Percentiles rank a stretch among this genome's conserved stretches.
phyloP scores from a whole-genome alignment of 306 rosid species.

The Parietaria judaica region DNA sequence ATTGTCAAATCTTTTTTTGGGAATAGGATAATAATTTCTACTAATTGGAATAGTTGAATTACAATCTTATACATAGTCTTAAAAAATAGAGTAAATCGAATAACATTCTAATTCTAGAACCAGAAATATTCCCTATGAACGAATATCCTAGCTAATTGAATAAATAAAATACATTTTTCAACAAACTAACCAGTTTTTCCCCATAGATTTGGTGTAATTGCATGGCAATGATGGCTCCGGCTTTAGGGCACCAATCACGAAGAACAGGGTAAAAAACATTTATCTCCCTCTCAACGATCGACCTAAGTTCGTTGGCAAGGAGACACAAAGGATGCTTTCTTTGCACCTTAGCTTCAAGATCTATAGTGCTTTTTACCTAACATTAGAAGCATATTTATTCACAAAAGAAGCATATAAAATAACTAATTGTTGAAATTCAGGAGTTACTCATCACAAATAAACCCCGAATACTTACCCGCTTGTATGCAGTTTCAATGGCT shows the following conservation, averaged over 20 bases:
- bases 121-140: no score
- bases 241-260: conserved; percentile 34
- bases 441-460: background rate
- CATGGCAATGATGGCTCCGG: conserved; percentile 32
- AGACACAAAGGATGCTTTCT: conserved; percentile 39
- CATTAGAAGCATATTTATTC: conserved; percentile 8
- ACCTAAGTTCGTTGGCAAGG: conserved; percentile 44
- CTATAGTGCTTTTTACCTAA: conserved; percentile 32
- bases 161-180: no score
- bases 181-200: conserved; percentile 40
- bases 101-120: no score
- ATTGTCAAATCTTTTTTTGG: background rate
- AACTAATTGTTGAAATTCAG: conserved; percentile 7
- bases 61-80: no score
- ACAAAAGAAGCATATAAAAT: background rate
- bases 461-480: conserved; percentile 22
- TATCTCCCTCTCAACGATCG: conserved; percentile 42
- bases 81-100: no score
- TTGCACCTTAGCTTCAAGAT: conserved; percentile 32
- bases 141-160: no score
- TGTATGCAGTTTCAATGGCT: conserved; percentile 34
- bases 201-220: conserved; percentile 37
- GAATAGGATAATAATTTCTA: background rate
- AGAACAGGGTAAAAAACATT: conserved; percentile 35
- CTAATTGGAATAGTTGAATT: background rate